Evolutionary conservation across 495 filamentous ascomycete genomes (phyloP), one percentile per base, ranked within the genome.

Genomic region (Antarctomyces pellizariae): DNA sequence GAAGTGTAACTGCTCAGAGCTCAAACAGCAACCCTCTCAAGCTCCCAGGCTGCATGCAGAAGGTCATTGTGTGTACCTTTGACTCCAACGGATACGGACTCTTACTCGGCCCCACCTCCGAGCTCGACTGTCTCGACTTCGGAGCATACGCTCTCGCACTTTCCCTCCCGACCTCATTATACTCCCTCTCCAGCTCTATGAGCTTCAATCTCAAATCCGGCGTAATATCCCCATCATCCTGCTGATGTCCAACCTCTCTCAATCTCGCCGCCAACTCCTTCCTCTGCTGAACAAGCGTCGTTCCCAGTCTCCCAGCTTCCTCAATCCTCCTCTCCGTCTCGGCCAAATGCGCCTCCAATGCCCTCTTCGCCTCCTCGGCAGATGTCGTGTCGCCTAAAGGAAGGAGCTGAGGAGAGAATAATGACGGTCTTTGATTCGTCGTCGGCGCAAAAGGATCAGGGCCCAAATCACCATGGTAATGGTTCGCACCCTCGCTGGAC

Each of bases 321-420:
- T 91, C 74, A 37, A 95, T 68, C 32, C 83, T 62, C 28, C 80
- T 71, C 32, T 89, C 76, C 0, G 84, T 91, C 45, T 97, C 89
- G 14, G 68, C 64, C 18, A 95, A 56, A 48, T 92, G 89, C 22
- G 82, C 80, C 49, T 92, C 73, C 16, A 97, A 58, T 17, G 82
- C 79, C 26, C 74, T 71, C 45, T 75, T 86, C 4, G 79, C 74
- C 39, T 93, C 80, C 17, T 70, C 65, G 18, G 84, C 78, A 0
- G 86, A 91, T 2, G 68, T 55, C 16, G 65, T 59, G 4, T 73
- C 62, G 39, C 74, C 72, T n/a, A 86, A 49, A 18, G 68, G 70
- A 38, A 90, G 76, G 13, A 80, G 48, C 28, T 80, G 67, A 4
- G 59, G 64, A 40, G 89, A 76, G 42, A 86, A 84, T 24, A n/a